Evolutionary conservation across 371 early-diverging fungal genomes (phyloP).

Genomic region (Rozella allomycis): DNA sequence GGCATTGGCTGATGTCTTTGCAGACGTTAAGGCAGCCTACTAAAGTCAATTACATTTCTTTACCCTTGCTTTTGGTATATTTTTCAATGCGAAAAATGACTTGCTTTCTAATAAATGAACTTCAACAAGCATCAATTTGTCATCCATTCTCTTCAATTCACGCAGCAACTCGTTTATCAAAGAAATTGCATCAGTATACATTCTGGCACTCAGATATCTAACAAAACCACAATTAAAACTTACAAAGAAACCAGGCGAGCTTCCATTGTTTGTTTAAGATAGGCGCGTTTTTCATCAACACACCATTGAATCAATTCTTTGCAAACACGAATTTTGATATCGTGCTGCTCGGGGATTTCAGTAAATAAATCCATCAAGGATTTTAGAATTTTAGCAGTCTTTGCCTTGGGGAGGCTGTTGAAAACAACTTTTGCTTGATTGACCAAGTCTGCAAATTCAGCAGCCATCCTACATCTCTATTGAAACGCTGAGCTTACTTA

Average conservation of each 20-base stretch:
- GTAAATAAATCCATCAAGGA: slow-evolving; percentile 68
- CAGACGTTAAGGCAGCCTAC: slow-evolving; percentile 84
- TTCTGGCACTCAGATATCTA: slow-evolving; percentile 68
- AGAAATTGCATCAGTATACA: slow-evolving; percentile 70
- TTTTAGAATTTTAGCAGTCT: slow-evolving; percentile 79
- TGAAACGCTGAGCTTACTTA: too few relatives aligned
- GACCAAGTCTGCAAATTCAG: too few relatives aligned
- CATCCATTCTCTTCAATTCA: slow-evolving; percentile 91
- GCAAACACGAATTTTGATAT: slow-evolving; percentile 73
- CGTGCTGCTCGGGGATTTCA: slow-evolving; percentile 60
- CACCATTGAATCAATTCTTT: slow-evolving; percentile 85
- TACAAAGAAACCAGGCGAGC: slow-evolving; percentile 70
- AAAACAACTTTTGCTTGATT: too few relatives aligned
- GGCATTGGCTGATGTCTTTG: slow-evolving; percentile 87
- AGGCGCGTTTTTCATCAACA: slow-evolving; percentile 63
- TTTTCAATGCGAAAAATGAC: slow-evolving; percentile 75
- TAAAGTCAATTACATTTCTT: slow-evolving; percentile 1
- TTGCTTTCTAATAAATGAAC: slow-evolving; percentile 88
- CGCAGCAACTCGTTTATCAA: slow-evolving; percentile 64
- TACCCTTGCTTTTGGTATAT: slow-evolving; percentile 78
- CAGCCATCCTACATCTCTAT: too few relatives aligned
- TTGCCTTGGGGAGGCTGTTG: slow-evolving; percentile 89
- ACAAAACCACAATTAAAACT: background rate
- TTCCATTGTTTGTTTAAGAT: slow-evolving; percentile 77
- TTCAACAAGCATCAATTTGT: slow-evolving; percentile 89